Conservation (phyloP, 176 grass and related monocot species). For the Triticum monococcum region DNA sequence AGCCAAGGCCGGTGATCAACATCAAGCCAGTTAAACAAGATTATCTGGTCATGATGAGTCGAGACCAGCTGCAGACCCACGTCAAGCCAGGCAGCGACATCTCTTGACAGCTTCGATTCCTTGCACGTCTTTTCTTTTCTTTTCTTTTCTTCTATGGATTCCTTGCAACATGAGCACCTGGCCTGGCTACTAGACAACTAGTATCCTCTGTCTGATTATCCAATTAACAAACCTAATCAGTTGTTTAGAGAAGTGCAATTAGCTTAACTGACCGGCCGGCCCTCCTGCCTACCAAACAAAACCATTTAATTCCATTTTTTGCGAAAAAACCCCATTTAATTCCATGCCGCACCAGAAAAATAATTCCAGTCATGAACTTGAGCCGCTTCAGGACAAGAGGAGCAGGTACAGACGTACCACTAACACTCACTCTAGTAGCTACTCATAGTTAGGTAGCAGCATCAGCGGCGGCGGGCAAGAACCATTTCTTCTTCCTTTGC, state of each 20-base stretch:
- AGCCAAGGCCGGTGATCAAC: not conserved
- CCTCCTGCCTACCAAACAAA: not conserved
- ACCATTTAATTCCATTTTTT: not conserved
- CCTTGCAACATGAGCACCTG: not conserved
- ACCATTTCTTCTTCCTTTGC: not conserved
- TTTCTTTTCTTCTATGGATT: no score
- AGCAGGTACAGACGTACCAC: not conserved
- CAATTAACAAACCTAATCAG: not conserved
- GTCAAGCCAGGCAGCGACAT: conserved; percentile 30
- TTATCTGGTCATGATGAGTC: not conserved
- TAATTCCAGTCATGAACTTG: not conserved
- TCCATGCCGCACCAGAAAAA: not conserved
- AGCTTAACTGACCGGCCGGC: not conserved
- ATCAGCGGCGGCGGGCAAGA: not conserved
- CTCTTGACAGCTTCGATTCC: conserved; percentile 7
- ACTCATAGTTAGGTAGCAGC: not conserved
- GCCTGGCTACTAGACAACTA: not conserved
- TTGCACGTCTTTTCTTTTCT: not conserved
- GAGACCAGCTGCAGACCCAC: not conserved
- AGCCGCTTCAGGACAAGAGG: not conserved
- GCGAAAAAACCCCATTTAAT: not conserved
- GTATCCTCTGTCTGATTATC: not conserved
- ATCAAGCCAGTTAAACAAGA: not conserved
- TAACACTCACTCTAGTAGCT: not conserved
- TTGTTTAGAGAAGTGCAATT: not conserved